Base-by-base conservation (phyloP, 2,329 filamentous ascomycete species). In the Fusarium papillatum region DNA sequence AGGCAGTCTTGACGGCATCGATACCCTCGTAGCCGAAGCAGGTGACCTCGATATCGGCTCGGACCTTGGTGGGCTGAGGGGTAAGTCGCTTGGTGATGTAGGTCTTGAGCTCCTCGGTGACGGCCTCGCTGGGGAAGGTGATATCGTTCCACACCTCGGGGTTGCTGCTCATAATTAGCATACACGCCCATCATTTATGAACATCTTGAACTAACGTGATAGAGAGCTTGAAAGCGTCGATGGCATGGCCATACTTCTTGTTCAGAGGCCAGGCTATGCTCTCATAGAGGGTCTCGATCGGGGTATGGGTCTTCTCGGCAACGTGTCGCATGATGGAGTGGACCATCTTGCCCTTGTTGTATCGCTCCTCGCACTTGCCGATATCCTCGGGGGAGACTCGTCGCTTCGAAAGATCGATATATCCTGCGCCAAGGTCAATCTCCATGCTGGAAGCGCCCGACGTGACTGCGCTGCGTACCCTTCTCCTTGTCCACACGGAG, bases 341-440 rank as follows among this genome's bases (percentile, higher is more conserved):
- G 48, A 98, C 97, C 90, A 98, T 97, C 90, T 99, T 99, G 89
- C 95, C 95, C 93, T 99, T 99, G 92, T 99, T 99, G 91, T 98
- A 99, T 80, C 97, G 93, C 89, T 99, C 97, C 85, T 99, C 97
- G 85, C 97, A 99, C 88, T 98, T 98, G 80, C 98, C 90, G 76
- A 98, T 97, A 88, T 99, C 97, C 85, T 99, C 97, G 55, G 97
- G 94, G 53, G 96, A 98, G 71, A 99, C 97, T 88, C 97, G 94
- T 83, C 97, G 96, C 90, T 99, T 99, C 75, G 95, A 98, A 84
- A 99, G 88, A 93, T 99, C 97, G 82, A 99, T 99, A 84, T 99
- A 99, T 75, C 95, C 85, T 86, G 73, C 48, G 43, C 50, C 16
- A 3, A 59, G 24, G 68, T 80, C 73, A 81, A 73, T 74, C 43